These are phyloP conservation scores for Suhomyces kunorum DNA, from an alignment of 1,139 yeast genomes.

Conservation along the genomic window DNA sequence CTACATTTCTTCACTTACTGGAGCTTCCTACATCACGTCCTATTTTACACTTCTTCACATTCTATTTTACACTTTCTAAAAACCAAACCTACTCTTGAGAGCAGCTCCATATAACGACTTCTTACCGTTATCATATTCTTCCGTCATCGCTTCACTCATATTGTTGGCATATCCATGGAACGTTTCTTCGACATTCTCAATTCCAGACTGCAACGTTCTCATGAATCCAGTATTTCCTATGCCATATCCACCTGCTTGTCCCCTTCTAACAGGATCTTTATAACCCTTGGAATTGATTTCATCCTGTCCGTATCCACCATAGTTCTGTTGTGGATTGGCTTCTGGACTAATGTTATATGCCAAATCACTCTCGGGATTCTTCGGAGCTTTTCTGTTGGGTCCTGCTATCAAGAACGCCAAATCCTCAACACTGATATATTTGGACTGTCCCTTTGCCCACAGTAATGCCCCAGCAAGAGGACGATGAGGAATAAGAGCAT, in stretches of 20 bases:
- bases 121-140: conserved; percentile 51
- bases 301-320: conserved; percentile 21
- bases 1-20: too few relatives aligned
- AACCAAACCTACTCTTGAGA: conserved; percentile 54
- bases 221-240: conserved; percentile 42
- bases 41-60: not conserved
- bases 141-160: conserved; percentile 56
- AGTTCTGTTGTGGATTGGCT: conserved; percentile 43
- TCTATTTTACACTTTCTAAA: conserved; percentile 23
- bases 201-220: conserved; percentile 52
- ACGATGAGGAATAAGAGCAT: conserved; percentile 67
- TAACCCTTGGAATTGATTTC: conserved; percentile 38
- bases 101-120: conserved; percentile 54
- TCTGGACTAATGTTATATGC: conserved; percentile 57
- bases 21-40: too few relatives aligned
- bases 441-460: conserved; percentile 80
- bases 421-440: conserved; percentile 59
- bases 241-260: conserved; percentile 27
- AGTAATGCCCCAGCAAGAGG: conserved; percentile 80
- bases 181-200: conserved; percentile 56
- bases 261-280: conserved; percentile 50
- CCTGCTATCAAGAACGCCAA: conserved; percentile 61
- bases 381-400: conserved; percentile 55
- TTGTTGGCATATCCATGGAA: conserved; percentile 59
- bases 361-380: conserved; percentile 55